Evolutionary conservation across 1,284 basidiomycete genomes (phyloP), one percentile per base, ranked within the genome.

Genomic region (Agroathelia rolfsii): DNA sequence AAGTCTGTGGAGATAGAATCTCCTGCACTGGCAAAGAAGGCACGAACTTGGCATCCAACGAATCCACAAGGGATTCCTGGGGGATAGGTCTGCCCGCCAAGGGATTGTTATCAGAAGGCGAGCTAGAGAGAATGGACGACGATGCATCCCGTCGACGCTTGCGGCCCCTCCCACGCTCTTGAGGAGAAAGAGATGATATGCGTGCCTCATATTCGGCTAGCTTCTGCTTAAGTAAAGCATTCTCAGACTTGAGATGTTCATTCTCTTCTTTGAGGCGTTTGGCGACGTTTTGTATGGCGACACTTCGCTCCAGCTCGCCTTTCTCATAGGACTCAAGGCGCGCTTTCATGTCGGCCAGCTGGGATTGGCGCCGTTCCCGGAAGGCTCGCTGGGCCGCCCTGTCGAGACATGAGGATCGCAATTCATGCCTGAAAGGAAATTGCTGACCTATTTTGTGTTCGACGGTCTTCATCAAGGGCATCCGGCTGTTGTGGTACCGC

Each of bases 231-330:
- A 86, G 67, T 2, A 59, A 48, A 14, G 51, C 46, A 42, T 86
- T 81, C 54, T 85, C 76, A 37, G 58, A 58, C 27, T 70, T 69
- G n/a, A 89, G 63, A 16, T 58, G 59, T 36, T 80, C 77, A 40
- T 93, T 93, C 52, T 93, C 88, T 41, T 87, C 83, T 59, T 92
- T 93, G 38, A 88, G 69, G 16, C 79, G 77, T 52, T 88, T 84
- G 15, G 86, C 86, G 34, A 89, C 75, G 38, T 73, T 79, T 53
- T 92, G 88, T 14, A 93, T 63, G 27, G 84, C 82, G 30, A 92
- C 76, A 49, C 86, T 90, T 32, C 86, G 79, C 53, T 90, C 84
- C 29, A 90, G 80, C 53, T 92, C 88, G 24, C 88, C 86, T 45
- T 87, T 83, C 53, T 93, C 88, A 48, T 89, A 92, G 24, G 76